Evolutionary conservation across 441 rosid genomes (phyloP).

Genomic region (Gossypium lobatum): DNA sequence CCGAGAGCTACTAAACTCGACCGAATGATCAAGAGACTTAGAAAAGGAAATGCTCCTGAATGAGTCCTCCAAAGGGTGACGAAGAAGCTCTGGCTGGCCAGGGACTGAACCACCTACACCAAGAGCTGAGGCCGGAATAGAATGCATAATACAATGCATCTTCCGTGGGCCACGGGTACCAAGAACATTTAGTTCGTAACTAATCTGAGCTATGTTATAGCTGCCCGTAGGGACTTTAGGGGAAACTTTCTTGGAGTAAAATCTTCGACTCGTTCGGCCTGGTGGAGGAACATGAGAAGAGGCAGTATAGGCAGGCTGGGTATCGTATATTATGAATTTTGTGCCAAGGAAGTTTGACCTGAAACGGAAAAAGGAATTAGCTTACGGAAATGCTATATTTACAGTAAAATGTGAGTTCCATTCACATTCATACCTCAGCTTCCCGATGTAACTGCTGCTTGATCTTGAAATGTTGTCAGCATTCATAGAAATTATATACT

Average conservation of each 20-base stretch:
- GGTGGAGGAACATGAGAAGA: conserved; percentile 26
- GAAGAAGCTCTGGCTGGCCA: conserved; percentile 36
- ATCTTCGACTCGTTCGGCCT: conserved; percentile 39
- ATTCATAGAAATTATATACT: conserved; percentile 68
- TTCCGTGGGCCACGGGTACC: conserved; percentile 49
- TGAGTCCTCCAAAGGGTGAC: conserved; percentile 36
- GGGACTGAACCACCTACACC: conserved; percentile 44
- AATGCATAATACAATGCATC: conserved; percentile 47
- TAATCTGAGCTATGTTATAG: conserved; percentile 41
- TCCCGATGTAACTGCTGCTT: conserved; percentile 63
- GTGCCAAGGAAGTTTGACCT: conserved; percentile 58
- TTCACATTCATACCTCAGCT: conserved; percentile 43
- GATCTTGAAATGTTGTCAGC: conserved; percentile 75
- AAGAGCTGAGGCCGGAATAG: conserved; percentile 39
- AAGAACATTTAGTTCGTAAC: conserved; percentile 43
- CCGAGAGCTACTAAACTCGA: conserved; percentile 43
- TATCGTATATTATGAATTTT: conserved; percentile 45
- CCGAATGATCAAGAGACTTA: conserved; percentile 35
- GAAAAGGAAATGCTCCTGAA: conserved; percentile 51
- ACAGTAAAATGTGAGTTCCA: background rate
- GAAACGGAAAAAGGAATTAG: background rate
- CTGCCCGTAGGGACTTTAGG: conserved; percentile 48
- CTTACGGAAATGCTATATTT: background rate
- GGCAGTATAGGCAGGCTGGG: conserved; percentile 39
- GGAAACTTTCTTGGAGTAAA: conserved; percentile 44